Conservation (phyloP, 164 flowering plant species). For the Magnolia sinica region DNA sequence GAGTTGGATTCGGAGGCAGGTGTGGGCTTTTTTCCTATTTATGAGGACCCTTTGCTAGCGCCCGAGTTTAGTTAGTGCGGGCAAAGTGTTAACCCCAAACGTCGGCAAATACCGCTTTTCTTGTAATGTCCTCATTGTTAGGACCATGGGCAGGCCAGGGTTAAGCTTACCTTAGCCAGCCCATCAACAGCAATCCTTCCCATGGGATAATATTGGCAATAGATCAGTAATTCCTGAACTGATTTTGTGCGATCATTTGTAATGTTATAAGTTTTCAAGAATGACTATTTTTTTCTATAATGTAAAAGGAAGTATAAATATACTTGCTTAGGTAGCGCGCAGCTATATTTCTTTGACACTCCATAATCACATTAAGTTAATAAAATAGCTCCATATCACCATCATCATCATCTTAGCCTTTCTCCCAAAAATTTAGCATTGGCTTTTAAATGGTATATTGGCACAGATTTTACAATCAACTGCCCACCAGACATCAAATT, state of each 20-base stretch:
- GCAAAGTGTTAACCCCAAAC: too few relatives aligned
- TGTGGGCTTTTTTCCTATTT: too few relatives aligned
- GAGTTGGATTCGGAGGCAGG: too few relatives aligned
- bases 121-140: too few relatives aligned
- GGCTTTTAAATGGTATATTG: neutral
- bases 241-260: too few relatives aligned
- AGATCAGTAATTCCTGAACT: neutral
- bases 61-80: too few relatives aligned
- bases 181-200: neutral
- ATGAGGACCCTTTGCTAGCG: too few relatives aligned
- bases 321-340: neutral
- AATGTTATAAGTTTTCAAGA: neutral
- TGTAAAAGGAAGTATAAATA: neutral
- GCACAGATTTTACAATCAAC: neutral
- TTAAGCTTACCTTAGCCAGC: too few relatives aligned
- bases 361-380: neutral
- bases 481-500: neutral
- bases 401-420: neutral
- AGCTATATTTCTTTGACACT: neutral
- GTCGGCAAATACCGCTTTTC: too few relatives aligned
- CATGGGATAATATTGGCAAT: neutral
- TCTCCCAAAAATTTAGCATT: too few relatives aligned
- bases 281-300: neutral
- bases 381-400: neutral
- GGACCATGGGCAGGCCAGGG: too few relatives aligned